Evolutionary conservation across 495 filamentous ascomycete genomes (phyloP).

Genomic region (Tuber indicum): DNA sequence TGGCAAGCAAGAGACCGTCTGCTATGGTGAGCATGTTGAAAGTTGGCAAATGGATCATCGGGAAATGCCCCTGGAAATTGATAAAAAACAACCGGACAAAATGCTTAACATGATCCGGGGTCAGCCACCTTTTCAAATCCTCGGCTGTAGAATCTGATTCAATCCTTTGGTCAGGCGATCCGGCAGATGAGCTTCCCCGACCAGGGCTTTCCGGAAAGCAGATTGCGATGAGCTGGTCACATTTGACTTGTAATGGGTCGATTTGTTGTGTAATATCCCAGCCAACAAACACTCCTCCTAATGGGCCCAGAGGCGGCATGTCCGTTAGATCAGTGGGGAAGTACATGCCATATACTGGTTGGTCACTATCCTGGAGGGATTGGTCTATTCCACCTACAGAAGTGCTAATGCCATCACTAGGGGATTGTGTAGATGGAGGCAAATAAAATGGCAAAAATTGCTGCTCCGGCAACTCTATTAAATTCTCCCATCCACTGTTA

Average conservation of each 20-base stretch:
- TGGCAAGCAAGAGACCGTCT: constrained; percentile 54
- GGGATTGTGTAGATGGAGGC: neutral
- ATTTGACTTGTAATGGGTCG: constrained; percentile 50
- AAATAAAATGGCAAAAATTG: constrained; percentile 4
- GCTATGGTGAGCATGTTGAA: constrained; percentile 57
- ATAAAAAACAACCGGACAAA: constrained; percentile 55
- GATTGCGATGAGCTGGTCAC: constrained; percentile 50
- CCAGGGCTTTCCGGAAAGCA: constrained; percentile 50
- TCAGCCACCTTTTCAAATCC: constrained; percentile 48
- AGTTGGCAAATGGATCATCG: constrained; percentile 62
- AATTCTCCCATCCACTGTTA: neutral
- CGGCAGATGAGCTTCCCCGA: constrained; percentile 21
- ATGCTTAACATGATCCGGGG: constrained; percentile 55
- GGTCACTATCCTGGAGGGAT: neutral
- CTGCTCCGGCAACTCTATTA: neutral
- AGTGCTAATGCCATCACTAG: neutral
- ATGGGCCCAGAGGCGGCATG: neutral
- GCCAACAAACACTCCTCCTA: neutral
- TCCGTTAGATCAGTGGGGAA: neutral
- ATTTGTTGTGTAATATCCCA: constrained; percentile 28
- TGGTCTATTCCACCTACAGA: neutral
- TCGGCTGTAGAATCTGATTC: constrained; percentile 40
- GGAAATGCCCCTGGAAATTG: constrained; percentile 61
- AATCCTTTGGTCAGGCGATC: constrained; percentile 29
- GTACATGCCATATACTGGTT: neutral